Conservation (phyloP, 139 green algal species). For the Micractinium sp. region DNA sequence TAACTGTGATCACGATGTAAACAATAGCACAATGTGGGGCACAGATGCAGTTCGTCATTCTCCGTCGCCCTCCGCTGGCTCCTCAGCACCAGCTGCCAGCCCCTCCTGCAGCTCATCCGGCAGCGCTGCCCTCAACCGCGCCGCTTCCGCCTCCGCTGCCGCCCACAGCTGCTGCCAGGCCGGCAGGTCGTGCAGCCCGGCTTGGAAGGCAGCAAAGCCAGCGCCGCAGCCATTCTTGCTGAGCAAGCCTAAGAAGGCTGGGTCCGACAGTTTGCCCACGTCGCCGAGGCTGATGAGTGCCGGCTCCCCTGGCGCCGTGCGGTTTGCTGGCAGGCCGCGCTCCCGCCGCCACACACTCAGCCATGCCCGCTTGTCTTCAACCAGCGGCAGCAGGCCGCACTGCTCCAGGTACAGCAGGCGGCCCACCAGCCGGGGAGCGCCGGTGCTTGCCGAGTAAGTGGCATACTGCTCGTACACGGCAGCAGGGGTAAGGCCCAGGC, state of each 20-base stretch:
- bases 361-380: background rate
- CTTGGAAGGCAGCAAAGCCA: background rate
- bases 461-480: background rate
- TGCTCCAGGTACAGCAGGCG: conserved; percentile 29
- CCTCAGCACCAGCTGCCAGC: too few relatives aligned
- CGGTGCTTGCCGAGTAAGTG: background rate
- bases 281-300: background rate
- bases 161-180: conserved; percentile 9
- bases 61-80: too few relatives aligned
- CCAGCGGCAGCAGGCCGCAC: conserved; percentile 6
- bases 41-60: too few relatives aligned
- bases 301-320: background rate
- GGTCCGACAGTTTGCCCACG: too few relatives aligned
- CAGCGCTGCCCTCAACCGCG: background rate
- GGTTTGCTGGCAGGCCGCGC: background rate
- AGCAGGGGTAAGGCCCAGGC: background rate
- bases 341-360: conserved; percentile 12
- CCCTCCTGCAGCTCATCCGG: background rate
- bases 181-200: background rate
- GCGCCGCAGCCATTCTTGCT: background rate
- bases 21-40: too few relatives aligned
- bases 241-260: too few relatives aligned
- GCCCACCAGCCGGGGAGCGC: background rate
- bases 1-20: too few relatives aligned
- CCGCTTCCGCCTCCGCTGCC: background rate